These are phyloP conservation scores for Nitzschia palea DNA, from an alignment of 108 stramenopile species.

Conservation along the genomic window DNA sequence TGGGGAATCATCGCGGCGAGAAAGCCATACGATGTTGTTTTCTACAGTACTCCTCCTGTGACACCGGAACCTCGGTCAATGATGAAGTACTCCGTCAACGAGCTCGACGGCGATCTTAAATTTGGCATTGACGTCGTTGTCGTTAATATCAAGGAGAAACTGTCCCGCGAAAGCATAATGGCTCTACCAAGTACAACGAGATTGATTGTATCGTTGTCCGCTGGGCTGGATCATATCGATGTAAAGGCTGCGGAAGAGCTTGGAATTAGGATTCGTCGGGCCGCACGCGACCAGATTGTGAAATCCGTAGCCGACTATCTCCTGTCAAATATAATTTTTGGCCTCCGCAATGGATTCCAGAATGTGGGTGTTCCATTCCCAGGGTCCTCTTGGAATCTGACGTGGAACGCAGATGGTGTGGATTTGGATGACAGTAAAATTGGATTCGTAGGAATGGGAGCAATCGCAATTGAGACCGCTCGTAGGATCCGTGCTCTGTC, in stretches of 20 bases:
- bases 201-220: conserved; percentile 55
- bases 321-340: conserved; percentile 48
- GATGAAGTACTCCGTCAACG: conserved; percentile 31
- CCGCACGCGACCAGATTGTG: conserved; percentile 54
- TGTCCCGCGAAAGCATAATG: conserved; percentile 37
- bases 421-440: conserved; percentile 43
- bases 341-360: conserved; percentile 51
- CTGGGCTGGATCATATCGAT: conserved; percentile 67
- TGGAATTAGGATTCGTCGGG: conserved; percentile 49
- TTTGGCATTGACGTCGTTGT: conserved; percentile 46
- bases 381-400: conserved; percentile 49
- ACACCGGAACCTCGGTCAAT: conserved; percentile 23
- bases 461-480: conserved; percentile 45
- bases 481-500: conserved; percentile 46
- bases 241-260: conserved; percentile 40
- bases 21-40: conserved; percentile 45
- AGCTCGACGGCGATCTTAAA: conserved; percentile 25
- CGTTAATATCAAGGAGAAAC: conserved; percentile 49
- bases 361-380: conserved; percentile 66
- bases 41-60: conserved; percentile 42
- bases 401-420: conserved; percentile 59
- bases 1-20: conserved; percentile 61
- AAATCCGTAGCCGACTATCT: conserved; percentile 52
- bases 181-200: conserved; percentile 45
- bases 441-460: conserved; percentile 59